Conservation (phyloP, 352 stramenopile genomes). For the Globisporangium paddicum region DNA sequence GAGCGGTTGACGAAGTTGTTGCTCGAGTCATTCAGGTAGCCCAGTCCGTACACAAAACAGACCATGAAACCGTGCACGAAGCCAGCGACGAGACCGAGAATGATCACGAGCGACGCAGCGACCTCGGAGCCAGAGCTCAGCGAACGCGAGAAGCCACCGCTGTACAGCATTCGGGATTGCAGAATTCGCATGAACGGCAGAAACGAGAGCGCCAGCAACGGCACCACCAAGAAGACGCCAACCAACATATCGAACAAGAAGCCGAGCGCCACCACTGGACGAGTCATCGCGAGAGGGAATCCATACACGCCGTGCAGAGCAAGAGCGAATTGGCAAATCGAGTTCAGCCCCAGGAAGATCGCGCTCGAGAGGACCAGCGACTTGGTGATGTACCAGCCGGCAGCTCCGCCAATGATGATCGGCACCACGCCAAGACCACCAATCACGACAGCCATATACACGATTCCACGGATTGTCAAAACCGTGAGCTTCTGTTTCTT, state of each 20-base stretch:
- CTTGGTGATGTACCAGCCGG: constrained; percentile 57
- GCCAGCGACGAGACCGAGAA: constrained; percentile 67
- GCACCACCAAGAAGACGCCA: constrained; percentile 71
- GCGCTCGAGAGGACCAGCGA: constrained; percentile 62
- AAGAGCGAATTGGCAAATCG: constrained; percentile 67
- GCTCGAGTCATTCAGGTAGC: constrained; percentile 68
- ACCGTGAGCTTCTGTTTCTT: constrained; percentile 58
- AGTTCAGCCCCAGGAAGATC: constrained; percentile 66
- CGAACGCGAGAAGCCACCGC: constrained; percentile 75
- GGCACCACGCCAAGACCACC: constrained; percentile 49
- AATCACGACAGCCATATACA: constrained; percentile 74
- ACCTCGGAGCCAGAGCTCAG: constrained; percentile 77
- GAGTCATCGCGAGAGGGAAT: constrained; percentile 61
- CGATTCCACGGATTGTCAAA: constrained; percentile 48
- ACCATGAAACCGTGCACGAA: constrained; percentile 78
- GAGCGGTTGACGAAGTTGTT: constrained; percentile 76
- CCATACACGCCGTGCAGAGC: constrained; percentile 63
- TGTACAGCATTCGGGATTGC: constrained; percentile 86
- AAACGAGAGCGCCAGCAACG: constrained; percentile 64
- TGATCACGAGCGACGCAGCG: constrained; percentile 73
- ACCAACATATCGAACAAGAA: constrained; percentile 88
- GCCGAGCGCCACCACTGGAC: constrained; percentile 62
- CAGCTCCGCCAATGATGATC: constrained; percentile 46
- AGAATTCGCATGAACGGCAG: constrained; percentile 85
- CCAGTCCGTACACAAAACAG: constrained; percentile 62